Conservation (phyloP, 202 grass and related monocot species). For the Dendrocalamus latiflorus region DNA sequence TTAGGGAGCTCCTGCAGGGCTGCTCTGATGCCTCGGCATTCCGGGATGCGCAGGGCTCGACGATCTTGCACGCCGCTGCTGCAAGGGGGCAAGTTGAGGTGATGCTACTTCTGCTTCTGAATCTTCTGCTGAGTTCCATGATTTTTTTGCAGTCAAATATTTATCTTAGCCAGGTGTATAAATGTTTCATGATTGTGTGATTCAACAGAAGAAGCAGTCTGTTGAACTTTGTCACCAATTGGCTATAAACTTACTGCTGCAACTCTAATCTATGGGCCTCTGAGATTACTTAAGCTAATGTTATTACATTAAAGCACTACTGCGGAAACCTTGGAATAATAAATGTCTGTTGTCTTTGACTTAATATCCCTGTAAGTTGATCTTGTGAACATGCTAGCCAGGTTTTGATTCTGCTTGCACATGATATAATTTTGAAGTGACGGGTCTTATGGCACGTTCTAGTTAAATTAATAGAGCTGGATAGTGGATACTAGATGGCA, state of each 20-base stretch:
- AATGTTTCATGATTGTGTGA: background rate
- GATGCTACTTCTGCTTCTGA: background rate
- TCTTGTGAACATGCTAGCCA: constrained; percentile 18
- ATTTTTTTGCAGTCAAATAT: background rate
- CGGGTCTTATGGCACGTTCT: background rate
- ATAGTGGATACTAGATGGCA: background rate
- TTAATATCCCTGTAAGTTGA: constrained; percentile 16
- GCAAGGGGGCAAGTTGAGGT: constrained; percentile 76
- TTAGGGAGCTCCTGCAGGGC: constrained; percentile 61
- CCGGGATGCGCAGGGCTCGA: constrained; percentile 66
- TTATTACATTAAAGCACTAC: background rate
- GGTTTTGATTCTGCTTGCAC: background rate
- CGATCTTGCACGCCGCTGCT: constrained; percentile 70
- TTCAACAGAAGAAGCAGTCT: background rate
- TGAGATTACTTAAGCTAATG: background rate
- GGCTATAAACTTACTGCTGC: background rate
- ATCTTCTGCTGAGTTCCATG: background rate
- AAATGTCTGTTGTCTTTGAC: background rate
- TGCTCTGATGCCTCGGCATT: constrained; percentile 47
- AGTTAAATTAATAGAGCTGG: background rate
- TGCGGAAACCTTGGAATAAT: background rate
- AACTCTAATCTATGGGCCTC: background rate
- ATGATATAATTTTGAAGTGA: background rate
- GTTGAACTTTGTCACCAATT: background rate
- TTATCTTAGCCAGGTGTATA: background rate